Evolutionary conservation across 495 filamentous ascomycete genomes (phyloP).

Genomic region (Lichina pygmaea): DNA sequence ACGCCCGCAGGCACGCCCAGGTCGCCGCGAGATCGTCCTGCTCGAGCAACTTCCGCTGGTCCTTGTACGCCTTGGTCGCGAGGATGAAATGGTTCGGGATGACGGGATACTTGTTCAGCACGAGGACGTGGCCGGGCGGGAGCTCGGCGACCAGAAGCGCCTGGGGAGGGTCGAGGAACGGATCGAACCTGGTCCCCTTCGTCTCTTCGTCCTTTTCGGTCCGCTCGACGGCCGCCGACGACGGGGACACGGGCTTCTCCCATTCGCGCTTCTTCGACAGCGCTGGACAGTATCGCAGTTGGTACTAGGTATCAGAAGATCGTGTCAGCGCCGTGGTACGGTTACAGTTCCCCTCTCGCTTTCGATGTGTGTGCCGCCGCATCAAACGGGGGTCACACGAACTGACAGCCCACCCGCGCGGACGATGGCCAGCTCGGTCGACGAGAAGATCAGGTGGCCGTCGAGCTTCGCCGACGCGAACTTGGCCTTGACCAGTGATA

Average conservation of each 20-base stretch:
- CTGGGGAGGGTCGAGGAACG: constrained; percentile 38
- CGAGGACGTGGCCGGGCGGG: constrained; percentile 31
- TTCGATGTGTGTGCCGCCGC: too few relatives aligned
- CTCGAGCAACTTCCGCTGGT: constrained; percentile 43
- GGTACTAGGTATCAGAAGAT: constrained; percentile 11
- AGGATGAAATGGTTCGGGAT: constrained; percentile 62
- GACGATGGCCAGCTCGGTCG: constrained; percentile 28
- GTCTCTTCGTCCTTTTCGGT: constrained; percentile 18
- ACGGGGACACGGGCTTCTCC: neutral
- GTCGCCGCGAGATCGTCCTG: constrained; percentile 34
- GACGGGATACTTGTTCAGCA: constrained; percentile 64
- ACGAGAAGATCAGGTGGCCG: constrained; percentile 29
- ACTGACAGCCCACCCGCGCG: constrained; percentile 26
- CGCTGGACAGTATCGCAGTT: constrained; percentile 54
- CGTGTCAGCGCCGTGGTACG: neutral
- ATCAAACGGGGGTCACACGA: constrained; percentile 2
- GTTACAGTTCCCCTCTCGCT: too few relatives aligned
- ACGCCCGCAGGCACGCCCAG: constrained; percentile 36
- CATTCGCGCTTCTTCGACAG: constrained; percentile 17
- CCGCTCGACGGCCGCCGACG: constrained; percentile 9
- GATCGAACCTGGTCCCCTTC: constrained; percentile 13
- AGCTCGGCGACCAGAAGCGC: constrained; percentile 34
- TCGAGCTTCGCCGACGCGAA: constrained; percentile 24
- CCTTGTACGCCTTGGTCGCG: constrained; percentile 34
- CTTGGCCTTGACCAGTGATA: constrained; percentile 22